These are phyloP conservation scores for Cryptococcus neoformans DNA, from an alignment of 1,284 basidiomycete genomes.

Conservation along the genomic window DNA sequence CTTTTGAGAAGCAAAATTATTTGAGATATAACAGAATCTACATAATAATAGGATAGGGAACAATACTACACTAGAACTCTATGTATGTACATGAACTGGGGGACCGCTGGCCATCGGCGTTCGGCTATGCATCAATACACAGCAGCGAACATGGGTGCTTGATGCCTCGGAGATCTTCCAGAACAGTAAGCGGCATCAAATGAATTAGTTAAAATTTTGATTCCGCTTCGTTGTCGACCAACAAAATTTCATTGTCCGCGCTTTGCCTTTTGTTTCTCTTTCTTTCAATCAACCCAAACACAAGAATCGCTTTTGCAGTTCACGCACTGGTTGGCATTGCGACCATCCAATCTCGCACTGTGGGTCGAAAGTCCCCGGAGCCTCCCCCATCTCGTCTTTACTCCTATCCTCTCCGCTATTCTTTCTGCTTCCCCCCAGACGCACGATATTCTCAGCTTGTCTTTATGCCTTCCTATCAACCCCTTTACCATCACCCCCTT, in stretches of 20 bases:
- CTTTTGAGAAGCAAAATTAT: too few relatives aligned
- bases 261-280: constrained; percentile 12
- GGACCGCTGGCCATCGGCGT: too few relatives aligned
- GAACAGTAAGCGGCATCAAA: neutral
- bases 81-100: too few relatives aligned
- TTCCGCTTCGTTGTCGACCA: neutral
- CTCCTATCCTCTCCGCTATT: neutral
- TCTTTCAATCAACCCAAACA: constrained; percentile 22
- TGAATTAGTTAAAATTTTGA: neutral
- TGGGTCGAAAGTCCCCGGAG: constrained; percentile 50
- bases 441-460: neutral
- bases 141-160: too few relatives aligned
- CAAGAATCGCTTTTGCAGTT: constrained; percentile 47
- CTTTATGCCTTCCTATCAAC: neutral
- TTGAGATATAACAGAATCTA: too few relatives aligned
- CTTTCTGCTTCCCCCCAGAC: neutral
- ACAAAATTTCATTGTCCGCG: too few relatives aligned
- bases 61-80: too few relatives aligned
- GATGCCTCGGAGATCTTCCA: neutral
- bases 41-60: too few relatives aligned
- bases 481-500: neutral
- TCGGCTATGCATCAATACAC: too few relatives aligned
- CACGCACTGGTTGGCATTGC: constrained; percentile 25
- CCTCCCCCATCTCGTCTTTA: constrained; percentile 13
- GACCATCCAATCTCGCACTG: constrained; percentile 29